A percentile compares a stretch with the other conserved stretches of the same genome.
phyloP scores from a whole-genome alignment of 2,329 filamentous ascomycete genomes.

The Nothophaeocryptopus gaeumannii region DNA sequence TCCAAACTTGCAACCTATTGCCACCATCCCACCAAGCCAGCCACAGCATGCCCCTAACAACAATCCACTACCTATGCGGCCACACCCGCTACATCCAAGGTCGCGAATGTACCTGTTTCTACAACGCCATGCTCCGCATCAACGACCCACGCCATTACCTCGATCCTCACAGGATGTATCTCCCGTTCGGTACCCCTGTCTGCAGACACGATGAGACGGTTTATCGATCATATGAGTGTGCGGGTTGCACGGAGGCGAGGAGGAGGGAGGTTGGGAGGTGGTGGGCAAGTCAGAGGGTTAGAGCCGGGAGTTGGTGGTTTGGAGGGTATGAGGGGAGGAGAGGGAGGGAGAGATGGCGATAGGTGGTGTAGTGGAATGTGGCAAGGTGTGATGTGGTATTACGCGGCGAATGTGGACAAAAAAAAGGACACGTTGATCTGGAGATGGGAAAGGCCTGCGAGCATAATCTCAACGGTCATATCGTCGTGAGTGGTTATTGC shows the following conservation, averaged over 20 bases:
- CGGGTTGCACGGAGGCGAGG: conserved; percentile 9
- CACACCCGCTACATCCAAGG: conserved; percentile 24
- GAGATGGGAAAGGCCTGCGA: too few relatives aligned
- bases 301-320: too few relatives aligned
- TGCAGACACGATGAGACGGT: conserved; percentile 19
- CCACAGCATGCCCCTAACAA: conserved; percentile 21
- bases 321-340: too few relatives aligned
- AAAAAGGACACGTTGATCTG: too few relatives aligned
- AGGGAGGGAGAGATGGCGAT: too few relatives aligned
- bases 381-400: too few relatives aligned
- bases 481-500: too few relatives aligned
- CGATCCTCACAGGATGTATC: conserved; percentile 7
- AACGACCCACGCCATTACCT: conserved; percentile 17
- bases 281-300: neutral
- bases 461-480: too few relatives aligned
- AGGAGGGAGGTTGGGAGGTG: conserved; percentile 10
- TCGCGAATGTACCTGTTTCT: conserved; percentile 24
- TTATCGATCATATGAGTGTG: conserved; percentile 9
- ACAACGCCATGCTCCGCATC: conserved; percentile 24
- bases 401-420: too few relatives aligned
- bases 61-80: conserved; percentile 26
- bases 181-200: conserved; percentile 20
- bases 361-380: too few relatives aligned
- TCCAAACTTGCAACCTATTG: neutral
- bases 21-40: neutral